These are phyloP conservation scores for Leucosporidium creatinivorum DNA, from an alignment of 768 basidiomycete genomes.

Conservation along the genomic window DNA sequence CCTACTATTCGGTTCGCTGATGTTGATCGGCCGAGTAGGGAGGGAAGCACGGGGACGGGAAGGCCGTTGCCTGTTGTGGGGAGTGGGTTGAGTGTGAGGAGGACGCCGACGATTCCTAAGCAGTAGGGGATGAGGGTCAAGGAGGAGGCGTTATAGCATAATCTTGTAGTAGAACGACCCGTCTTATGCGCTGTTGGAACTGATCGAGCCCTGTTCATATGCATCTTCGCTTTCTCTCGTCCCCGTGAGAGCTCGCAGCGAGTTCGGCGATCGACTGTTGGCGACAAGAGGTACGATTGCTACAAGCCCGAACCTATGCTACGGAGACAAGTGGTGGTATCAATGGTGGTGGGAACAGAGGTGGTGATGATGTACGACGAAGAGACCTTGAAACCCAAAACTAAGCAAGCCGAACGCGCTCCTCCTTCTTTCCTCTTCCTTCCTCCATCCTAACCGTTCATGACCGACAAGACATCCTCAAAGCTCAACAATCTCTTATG, in stretches of 20 bases:
- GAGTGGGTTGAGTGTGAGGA: conserved; percentile 17
- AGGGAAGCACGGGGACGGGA: conserved; percentile 6
- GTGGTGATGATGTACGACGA: too few relatives aligned
- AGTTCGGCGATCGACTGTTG: too few relatives aligned
- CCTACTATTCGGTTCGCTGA: conserved; percentile 23
- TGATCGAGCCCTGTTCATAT: neutral
- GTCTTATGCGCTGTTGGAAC: neutral
- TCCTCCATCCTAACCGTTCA: neutral
- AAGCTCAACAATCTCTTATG: neutral
- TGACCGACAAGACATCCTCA: neutral
- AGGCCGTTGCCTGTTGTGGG: conserved; percentile 27
- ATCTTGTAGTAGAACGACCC: neutral
- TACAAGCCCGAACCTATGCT: neutral
- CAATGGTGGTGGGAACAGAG: too few relatives aligned
- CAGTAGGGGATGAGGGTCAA: neutral
- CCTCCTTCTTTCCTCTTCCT: too few relatives aligned
- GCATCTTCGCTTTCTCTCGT: neutral
- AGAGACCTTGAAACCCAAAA: too few relatives aligned
- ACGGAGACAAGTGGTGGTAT: too few relatives aligned
- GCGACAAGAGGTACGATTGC: neutral
- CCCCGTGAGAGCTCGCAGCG: neutral
- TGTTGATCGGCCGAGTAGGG: conserved; percentile 15
- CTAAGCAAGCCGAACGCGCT: too few relatives aligned
- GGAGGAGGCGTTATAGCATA: neutral
- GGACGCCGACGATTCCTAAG: conserved; percentile 12